Evolutionary conservation across 495 filamentous ascomycete genomes (phyloP).

Genomic region (Extremus antarcticus): DNA sequence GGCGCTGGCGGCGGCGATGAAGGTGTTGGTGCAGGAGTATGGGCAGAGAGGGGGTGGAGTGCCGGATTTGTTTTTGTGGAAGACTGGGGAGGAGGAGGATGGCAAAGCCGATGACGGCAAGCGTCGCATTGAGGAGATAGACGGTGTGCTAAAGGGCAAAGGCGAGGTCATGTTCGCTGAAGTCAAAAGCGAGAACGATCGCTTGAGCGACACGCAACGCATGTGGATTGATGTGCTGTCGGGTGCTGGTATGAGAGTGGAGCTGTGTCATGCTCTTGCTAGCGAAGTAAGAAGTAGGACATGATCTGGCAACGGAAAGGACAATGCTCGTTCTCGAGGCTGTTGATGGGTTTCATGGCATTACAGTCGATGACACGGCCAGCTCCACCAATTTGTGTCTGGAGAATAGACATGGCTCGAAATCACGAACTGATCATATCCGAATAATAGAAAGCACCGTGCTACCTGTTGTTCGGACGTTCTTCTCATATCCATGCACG

Average conservation of each 20-base stretch:
- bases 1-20: constrained; percentile 72
- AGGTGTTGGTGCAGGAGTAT: constrained; percentile 91
- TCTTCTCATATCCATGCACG: too few species aligned
- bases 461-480: too few species aligned
- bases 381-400: too few species aligned
- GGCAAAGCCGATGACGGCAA: background rate
- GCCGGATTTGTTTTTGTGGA: constrained; percentile 89
- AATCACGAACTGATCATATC: too few species aligned
- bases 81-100: constrained; percentile 20
- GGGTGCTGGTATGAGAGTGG: constrained; percentile 71
- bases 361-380: too few species aligned
- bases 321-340: too few species aligned
- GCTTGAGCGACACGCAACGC: constrained; percentile 89
- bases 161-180: constrained; percentile 73
- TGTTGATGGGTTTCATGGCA: too few species aligned
- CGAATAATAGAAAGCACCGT: too few species aligned
- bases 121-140: constrained; percentile 11
- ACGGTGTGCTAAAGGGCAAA: constrained; percentile 21
- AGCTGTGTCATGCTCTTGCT: constrained; percentile 80
- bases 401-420: too few species aligned
- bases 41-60: constrained; percentile 75
- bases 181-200: constrained; percentile 92
- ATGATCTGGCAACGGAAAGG: background rate
- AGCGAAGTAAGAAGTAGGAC: constrained; percentile 41
- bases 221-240: constrained; percentile 92